A percentile compares a stretch with the other conserved stretches of the same genome.
phyloP scores from a whole-genome alignment of 106 monocot genomes.

The Dendrobium huoshanense region DNA sequence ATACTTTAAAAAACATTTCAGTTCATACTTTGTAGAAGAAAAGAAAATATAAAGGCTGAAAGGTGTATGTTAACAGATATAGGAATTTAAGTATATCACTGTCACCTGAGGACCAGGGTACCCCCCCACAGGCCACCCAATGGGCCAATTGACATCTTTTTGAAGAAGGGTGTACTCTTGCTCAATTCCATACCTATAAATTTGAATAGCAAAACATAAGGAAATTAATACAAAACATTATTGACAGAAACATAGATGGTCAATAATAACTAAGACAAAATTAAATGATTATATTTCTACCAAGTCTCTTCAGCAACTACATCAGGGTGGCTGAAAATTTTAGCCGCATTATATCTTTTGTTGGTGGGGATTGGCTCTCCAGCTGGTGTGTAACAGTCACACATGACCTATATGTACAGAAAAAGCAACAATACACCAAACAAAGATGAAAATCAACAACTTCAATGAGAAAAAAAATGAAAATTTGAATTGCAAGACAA shows the following conservation, averaged over 20 bases:
- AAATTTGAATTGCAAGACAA: neutral
- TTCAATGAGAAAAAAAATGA: neutral
- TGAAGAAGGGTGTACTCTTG: conserved; percentile 78
- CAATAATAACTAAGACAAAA: neutral
- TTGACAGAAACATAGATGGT: neutral
- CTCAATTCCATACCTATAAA: conserved; percentile 60
- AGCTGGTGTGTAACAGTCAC: conserved; percentile 47
- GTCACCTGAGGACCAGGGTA: conserved; percentile 68
- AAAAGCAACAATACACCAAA: neutral
- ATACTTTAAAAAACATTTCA: neutral
- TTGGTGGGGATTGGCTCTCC: conserved; percentile 58
- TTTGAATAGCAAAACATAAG: neutral
- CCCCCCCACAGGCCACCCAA: conserved; percentile 78
- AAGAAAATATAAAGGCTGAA: neutral
- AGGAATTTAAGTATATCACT: neutral
- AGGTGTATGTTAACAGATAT: neutral
- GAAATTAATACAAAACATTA: neutral
- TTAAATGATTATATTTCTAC: conserved; percentile 13
- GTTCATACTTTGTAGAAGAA: neutral
- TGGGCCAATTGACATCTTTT: conserved; percentile 69
- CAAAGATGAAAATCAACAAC: neutral
- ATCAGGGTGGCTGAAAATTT: conserved; percentile 40
- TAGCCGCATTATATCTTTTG: conserved; percentile 41
- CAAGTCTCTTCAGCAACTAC: conserved; percentile 44
- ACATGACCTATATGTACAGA: conserved; percentile 39